Percentiles rank a stretch among this genome's conserved stretches.
These are phyloP conservation scores for Isabelozyma rhagii DNA, from an alignment of 805 yeast species.

Conservation along the genomic window DNA sequence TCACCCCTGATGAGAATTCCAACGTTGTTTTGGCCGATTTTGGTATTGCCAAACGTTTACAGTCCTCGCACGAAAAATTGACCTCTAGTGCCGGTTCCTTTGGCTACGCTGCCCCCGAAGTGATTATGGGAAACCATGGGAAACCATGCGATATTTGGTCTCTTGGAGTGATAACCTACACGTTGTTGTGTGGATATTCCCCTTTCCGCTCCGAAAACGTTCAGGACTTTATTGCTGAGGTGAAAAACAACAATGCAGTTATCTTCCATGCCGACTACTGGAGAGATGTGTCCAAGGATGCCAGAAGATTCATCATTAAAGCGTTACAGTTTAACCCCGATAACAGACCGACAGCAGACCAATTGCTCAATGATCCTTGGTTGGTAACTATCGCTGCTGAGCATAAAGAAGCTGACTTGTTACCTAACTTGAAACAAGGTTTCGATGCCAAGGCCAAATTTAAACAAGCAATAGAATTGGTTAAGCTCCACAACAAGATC, in stretches of 20 bases:
- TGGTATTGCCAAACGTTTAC: slow-evolving; percentile 85
- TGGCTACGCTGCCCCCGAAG: slow-evolving; percentile 98
- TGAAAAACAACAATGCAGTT: slow-evolving; percentile 68
- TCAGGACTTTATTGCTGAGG: slow-evolving; percentile 77
- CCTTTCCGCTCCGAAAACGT: slow-evolving; percentile 87
- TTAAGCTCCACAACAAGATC: slow-evolving; percentile 76
- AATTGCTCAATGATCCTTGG: slow-evolving; percentile 76
- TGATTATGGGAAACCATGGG: slow-evolving; percentile 84
- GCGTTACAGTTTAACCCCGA: slow-evolving; percentile 68
- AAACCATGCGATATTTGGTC: slow-evolving; percentile 97
- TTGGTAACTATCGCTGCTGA: slow-evolving; percentile 44
- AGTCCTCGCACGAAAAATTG: slow-evolving; percentile 56
- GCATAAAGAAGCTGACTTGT: slow-evolving; percentile 60
- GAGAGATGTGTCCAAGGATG: slow-evolving; percentile 75
- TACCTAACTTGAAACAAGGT: slow-evolving; percentile 76
- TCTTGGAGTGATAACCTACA: slow-evolving; percentile 87
- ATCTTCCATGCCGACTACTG: slow-evolving; percentile 85
- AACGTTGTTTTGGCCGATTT: slow-evolving; percentile 89
- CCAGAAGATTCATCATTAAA: slow-evolving; percentile 70
- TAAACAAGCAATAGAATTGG: slow-evolving; percentile 81
- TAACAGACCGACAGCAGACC: slow-evolving; percentile 64
- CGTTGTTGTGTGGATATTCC: slow-evolving; percentile 86
- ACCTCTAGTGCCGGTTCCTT: slow-evolving; percentile 83
- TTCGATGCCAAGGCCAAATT: slow-evolving; percentile 83
- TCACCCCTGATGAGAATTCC: slow-evolving; percentile 53